phyloP scores from a whole-genome alignment of 1,139 yeast genomes.

The Wickerhamiella infanticola region DNA sequence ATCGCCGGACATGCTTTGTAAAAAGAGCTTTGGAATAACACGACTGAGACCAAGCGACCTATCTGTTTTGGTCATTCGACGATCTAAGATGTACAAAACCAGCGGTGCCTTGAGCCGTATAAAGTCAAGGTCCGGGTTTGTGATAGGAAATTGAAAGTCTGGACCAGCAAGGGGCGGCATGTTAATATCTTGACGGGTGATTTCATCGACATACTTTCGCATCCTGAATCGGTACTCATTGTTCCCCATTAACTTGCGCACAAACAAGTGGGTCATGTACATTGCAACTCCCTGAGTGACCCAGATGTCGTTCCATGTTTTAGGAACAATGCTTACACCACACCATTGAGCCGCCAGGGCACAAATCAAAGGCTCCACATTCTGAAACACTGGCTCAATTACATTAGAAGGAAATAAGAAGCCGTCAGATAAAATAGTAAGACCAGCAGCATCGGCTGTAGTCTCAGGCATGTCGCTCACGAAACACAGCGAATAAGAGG shows the following conservation, averaged over 20 bases:
- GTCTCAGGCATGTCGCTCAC: slow-evolving; percentile 41
- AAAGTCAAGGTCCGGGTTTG: slow-evolving; percentile 46
- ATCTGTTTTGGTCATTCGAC: slow-evolving; percentile 92
- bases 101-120: slow-evolving; percentile 70
- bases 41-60: slow-evolving; percentile 83
- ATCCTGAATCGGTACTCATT: slow-evolving; percentile 68
- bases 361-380: slow-evolving; percentile 52
- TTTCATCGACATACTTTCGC: slow-evolving; percentile 45
- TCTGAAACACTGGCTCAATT: slow-evolving; percentile 63
- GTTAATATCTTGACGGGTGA: slow-evolving; percentile 64
- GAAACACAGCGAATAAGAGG: slow-evolving; percentile 64
- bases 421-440: slow-evolving; percentile 48
- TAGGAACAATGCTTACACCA: slow-evolving; percentile 81
- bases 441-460: slow-evolving; percentile 53
- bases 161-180: slow-evolving; percentile 68
- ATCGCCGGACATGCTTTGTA: slow-evolving; percentile 95
- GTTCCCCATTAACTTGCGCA: slow-evolving; percentile 57
- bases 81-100: slow-evolving; percentile 68
- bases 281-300: slow-evolving; percentile 73
- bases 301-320: slow-evolving; percentile 77
- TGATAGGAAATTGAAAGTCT: slow-evolving; percentile 50
- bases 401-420: slow-evolving; percentile 61
- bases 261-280: slow-evolving; percentile 65
- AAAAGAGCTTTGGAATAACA: slow-evolving; percentile 76
- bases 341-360: slow-evolving; percentile 85